Base-by-base conservation (phyloP, 441 rosid genomes). In the Biscutella auriculata region DNA sequence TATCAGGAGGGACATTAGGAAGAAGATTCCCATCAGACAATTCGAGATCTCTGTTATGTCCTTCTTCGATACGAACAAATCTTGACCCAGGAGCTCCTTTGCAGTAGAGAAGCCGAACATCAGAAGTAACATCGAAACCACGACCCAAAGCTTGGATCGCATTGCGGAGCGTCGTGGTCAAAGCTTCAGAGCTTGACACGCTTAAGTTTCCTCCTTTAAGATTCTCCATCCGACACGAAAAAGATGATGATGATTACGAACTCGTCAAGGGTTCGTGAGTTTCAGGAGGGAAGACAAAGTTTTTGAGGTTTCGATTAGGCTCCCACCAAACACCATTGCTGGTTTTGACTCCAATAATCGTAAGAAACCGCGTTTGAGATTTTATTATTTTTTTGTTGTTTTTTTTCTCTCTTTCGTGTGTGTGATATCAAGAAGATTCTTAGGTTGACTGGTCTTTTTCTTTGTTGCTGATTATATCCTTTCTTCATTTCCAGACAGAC, bases 141-240 rank as follows among this genome's bases (percentile, higher is more conserved):
- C 98, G 85, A 47, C 98, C 98, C 71, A 92, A 26, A 67, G 96
- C 96, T 69, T 92, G 98, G 69, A 92, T 82, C 72, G 96, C 86
- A 79, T 82, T 85, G 53, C 52, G 75, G 16, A 88, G 77, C 45
- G 96, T 92, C 48, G 88, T 72, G 46, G 77, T 74, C 84, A 83
- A 71, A 62, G 92, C 88, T 73, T 82, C 87, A 0, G 80, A 78
- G 75, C 71, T 64, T 9, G 76, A 56, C 12, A 61, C 23, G 54
- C 74, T 73, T 41, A 76, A 66, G 78, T 71, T 66, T 44, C 65
- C 71, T 53, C 23, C 23, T 19, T 73, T 58, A 62, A 65, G 65
- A 62, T 62, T 62, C 60, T 68, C 73, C 68, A 62, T 67, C 5
- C 12, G 16, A 35, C 36, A 10, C 26, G n/a, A 17, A 14, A 11